phyloP scores from a whole-genome alignment of 345 rosid species.

The Mallotus nudiflorus region DNA sequence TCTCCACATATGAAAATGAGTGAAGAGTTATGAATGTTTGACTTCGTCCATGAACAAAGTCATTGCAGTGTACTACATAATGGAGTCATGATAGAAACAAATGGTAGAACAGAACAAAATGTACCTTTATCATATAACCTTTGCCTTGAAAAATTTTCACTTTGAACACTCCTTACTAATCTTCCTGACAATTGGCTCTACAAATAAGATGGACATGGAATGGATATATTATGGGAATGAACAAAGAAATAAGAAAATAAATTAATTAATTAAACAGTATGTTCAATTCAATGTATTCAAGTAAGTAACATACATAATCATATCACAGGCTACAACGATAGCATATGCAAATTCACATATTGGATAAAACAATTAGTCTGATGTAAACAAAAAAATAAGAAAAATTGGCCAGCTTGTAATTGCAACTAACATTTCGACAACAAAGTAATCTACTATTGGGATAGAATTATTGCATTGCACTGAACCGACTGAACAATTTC shows the following conservation, averaged over 20 bases:
- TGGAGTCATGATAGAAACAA: background rate
- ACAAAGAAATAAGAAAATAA: background rate
- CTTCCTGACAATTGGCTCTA: slow-evolving; percentile 22
- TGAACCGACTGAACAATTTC: background rate
- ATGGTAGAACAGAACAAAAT: background rate
- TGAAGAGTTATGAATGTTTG: background rate
- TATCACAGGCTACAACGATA: too few species aligned
- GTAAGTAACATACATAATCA: background rate
- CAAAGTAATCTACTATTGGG: background rate
- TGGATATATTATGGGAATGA: background rate
- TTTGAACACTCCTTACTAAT: slow-evolving; percentile 16
- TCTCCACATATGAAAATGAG: background rate
- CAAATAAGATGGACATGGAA: slow-evolving; percentile 7
- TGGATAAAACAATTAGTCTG: background rate
- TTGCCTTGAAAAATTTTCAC: slow-evolving; percentile 26
- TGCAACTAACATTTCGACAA: background rate
- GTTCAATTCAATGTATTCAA: background rate
- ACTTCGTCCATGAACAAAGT: background rate
- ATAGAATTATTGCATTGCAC: background rate
- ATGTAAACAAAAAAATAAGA: background rate
- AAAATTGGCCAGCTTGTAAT: background rate
- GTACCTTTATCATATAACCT: slow-evolving; percentile 28
- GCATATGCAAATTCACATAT: background rate
- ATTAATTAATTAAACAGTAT: background rate
- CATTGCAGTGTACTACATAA: background rate